These are phyloP conservation scores for Cyberlindnera amylophila DNA, from an alignment of 805 yeast genomes.

Conservation along the genomic window DNA sequence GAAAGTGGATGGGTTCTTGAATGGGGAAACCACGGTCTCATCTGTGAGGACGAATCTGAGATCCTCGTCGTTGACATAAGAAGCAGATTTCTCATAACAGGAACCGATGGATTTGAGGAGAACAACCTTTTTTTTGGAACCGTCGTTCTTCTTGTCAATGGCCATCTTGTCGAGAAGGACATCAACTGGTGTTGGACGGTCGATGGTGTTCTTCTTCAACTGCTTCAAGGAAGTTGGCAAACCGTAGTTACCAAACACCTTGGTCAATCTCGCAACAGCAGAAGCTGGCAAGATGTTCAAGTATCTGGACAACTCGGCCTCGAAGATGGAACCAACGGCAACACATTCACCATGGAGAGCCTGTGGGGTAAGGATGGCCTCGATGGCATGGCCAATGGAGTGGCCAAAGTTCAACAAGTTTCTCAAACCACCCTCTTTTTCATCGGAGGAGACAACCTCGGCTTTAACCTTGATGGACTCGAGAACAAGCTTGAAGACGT, in stretches of 20 bases:
- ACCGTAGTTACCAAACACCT: constrained; percentile 80
- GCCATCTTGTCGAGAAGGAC: constrained; percentile 79
- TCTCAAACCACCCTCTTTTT: constrained; percentile 91
- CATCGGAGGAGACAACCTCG: constrained; percentile 88
- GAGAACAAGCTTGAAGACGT: constrained; percentile 70
- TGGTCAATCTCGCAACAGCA: constrained; percentile 85
- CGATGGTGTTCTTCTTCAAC: constrained; percentile 62
- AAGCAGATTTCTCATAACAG: constrained; percentile 86
- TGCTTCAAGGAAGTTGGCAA: constrained; percentile 74
- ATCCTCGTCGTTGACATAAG: constrained; percentile 76
- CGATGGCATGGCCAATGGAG: constrained; percentile 96
- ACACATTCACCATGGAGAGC: constrained; percentile 98
- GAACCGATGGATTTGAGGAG: constrained; percentile 80
- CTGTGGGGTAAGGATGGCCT: constrained; percentile 95
- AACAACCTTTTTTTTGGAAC: constrained; percentile 83
- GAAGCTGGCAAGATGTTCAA: constrained; percentile 86
- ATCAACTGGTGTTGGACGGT: constrained; percentile 72
- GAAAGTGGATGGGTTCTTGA: constrained; percentile 31
- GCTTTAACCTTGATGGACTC: constrained; percentile 92
- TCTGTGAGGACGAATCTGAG: constrained; percentile 79
- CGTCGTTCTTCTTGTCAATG: constrained; percentile 95
- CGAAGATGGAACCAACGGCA: constrained; percentile 92
- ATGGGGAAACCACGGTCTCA: constrained; percentile 66
- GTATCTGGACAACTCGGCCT: constrained; percentile 93
- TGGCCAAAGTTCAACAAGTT: constrained; percentile 94